Evolutionary conservation across 306 rosid species (phyloP).

Genomic region (Chamaecrista fasciculata): DNA sequence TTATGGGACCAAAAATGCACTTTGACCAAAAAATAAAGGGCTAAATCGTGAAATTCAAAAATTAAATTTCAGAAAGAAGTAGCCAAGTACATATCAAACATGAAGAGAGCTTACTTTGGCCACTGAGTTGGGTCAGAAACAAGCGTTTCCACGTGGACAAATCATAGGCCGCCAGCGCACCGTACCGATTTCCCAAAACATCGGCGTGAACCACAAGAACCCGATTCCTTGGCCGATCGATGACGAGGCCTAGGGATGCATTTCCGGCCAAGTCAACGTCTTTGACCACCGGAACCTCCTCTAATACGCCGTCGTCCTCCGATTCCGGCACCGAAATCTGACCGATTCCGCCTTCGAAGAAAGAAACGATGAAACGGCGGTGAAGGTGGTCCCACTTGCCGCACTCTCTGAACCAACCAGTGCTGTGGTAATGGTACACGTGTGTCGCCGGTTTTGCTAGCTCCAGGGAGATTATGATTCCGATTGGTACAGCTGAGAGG

Average conservation of each 20-base stretch:
- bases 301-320: slow-evolving; percentile 17
- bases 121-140: slow-evolving; percentile 65
- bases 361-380: slow-evolving; percentile 62
- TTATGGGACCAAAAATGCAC: no score
- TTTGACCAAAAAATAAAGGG: no score
- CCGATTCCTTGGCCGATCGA: slow-evolving; percentile 63
- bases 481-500: slow-evolving; percentile 67
- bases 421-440: slow-evolving; percentile 66
- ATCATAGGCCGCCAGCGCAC: slow-evolving; percentile 73
- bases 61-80: no score
- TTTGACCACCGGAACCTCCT: slow-evolving; percentile 51
- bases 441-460: slow-evolving; percentile 54
- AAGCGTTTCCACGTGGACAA: slow-evolving; percentile 64
- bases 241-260: slow-evolving; percentile 57
- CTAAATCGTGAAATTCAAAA: no score
- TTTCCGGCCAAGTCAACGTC: slow-evolving; percentile 61
- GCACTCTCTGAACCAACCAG: slow-evolving; percentile 70
- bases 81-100: no score
- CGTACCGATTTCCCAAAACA: slow-evolving; percentile 44
- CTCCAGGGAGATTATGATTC: slow-evolving; percentile 66
- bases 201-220: slow-evolving; percentile 64
- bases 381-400: slow-evolving; percentile 71
- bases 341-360: slow-evolving; percentile 65
- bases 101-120: slow-evolving; percentile 67
- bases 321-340: slow-evolving; percentile 43